Conservation (phyloP, 2,329 filamentous ascomycete genomes). For the Alternaria ethzedia region DNA sequence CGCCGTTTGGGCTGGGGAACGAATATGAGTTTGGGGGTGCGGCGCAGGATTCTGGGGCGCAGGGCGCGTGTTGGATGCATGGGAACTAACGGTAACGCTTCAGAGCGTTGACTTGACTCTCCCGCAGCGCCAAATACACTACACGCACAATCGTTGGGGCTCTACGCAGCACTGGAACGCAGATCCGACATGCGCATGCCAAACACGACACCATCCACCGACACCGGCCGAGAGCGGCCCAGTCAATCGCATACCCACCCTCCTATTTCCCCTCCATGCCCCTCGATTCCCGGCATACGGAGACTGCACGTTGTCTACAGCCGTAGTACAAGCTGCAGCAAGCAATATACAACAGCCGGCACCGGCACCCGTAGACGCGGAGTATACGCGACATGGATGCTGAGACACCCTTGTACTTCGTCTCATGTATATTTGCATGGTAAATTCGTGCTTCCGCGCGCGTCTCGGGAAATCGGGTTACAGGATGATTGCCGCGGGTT, state of each 20-base stretch:
- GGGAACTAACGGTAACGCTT: slow-evolving; percentile 29
- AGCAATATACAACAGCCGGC: background rate
- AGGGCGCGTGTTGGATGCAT: slow-evolving; percentile 46
- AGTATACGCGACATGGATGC: background rate
- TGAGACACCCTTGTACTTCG: background rate
- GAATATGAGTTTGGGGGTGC: slow-evolving; percentile 45
- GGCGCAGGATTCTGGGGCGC: slow-evolving; percentile 41
- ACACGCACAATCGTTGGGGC: background rate
- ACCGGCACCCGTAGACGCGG: background rate
- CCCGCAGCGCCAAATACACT: background rate
- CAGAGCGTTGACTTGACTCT: background rate
- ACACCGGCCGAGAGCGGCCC: background rate
- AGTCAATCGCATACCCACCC: background rate
- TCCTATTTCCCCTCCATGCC: background rate
- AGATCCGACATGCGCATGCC: background rate
- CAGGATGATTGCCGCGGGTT: background rate
- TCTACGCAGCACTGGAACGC: background rate
- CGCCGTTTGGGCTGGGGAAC: slow-evolving; percentile 41
- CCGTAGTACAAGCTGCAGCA: background rate
- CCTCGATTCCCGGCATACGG: background rate
- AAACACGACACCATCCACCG: fast-evolving
- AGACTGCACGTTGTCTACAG: background rate
- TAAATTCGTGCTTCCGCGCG: background rate
- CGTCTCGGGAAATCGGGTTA: background rate
- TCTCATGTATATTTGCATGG: background rate